Percentiles rank a stretch among this genome's conserved stretches.
Conservation (phyloP, 345 rosid genomes). For the Bretschneidera sinensis region DNA sequence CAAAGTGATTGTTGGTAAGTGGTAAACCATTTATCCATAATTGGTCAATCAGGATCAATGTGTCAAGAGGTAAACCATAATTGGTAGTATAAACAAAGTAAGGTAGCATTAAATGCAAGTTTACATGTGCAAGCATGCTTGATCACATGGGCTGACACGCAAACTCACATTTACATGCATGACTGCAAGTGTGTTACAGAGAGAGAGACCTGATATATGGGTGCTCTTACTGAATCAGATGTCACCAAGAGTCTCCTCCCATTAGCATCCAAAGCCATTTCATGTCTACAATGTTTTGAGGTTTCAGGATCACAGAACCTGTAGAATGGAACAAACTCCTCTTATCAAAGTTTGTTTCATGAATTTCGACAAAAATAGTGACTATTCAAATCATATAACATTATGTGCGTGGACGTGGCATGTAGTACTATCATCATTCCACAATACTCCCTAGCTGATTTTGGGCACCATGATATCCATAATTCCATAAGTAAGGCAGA, state of each 20-base stretch:
- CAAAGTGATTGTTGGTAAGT: background rate
- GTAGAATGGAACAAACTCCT: background rate
- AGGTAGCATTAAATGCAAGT: background rate
- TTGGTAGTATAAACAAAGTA: too few relatives aligned
- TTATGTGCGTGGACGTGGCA: background rate
- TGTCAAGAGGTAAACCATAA: too few relatives aligned
- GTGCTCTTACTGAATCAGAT: conserved; percentile 55
- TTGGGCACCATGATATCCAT: background rate
- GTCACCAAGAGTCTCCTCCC: conserved; percentile 51
- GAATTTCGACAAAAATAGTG: background rate
- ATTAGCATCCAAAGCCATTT: conserved; percentile 59
- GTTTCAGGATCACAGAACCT: conserved; percentile 36
- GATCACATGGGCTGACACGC: too few relatives aligned
- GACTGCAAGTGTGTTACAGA: background rate
- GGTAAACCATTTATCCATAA: too few relatives aligned
- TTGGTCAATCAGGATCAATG: too few relatives aligned
- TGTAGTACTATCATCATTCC: background rate
- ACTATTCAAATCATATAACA: background rate
- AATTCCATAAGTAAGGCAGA: background rate
- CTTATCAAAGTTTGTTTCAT: background rate
- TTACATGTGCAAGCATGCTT: background rate
- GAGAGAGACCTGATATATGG: conserved; percentile 50
- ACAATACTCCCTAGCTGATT: background rate
- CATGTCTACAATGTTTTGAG: conserved; percentile 35
- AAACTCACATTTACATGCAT: too few relatives aligned